Percentiles rank a stretch among this genome's conserved stretches.
Conservation (phyloP, 2,329 filamentous ascomycete species). For the Cercospora citrullina region DNA sequence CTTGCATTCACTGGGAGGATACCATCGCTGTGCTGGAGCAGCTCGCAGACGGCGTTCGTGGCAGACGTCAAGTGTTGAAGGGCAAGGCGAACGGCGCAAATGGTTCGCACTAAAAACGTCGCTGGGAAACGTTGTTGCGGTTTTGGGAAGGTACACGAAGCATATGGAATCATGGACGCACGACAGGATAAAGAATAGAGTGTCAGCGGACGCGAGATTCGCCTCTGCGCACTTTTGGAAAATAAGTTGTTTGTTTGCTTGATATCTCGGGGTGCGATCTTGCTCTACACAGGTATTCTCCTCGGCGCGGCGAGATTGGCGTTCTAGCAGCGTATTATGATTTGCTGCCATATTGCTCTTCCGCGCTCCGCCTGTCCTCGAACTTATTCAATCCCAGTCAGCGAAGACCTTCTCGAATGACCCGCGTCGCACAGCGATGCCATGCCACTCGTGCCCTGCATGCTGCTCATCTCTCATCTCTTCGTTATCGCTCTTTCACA, state of each 20-base stretch:
- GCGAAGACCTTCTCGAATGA: not conserved
- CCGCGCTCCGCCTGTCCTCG: not conserved
- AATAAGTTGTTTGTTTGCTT: not conserved
- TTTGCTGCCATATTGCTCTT: not conserved
- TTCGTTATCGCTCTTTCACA: not conserved
- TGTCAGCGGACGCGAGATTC: not conserved
- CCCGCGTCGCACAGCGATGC: not conserved
- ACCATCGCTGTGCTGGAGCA: conserved; percentile 81
- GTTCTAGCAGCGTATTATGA: not conserved
- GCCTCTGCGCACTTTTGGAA: not conserved
- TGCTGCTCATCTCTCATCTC: not conserved
- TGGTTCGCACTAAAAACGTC: conserved; percentile 20
- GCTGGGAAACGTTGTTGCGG: not conserved
- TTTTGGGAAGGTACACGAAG: not conserved
- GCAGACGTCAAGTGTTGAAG: conserved; percentile 58
- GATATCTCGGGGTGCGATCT: not conserved
- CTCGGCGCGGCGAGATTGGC: not conserved
- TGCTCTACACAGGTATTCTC: not conserved
- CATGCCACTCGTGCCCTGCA: not conserved
- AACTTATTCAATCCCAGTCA: not conserved
- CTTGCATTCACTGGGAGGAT: conserved; percentile 89
- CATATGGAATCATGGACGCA: not conserved
- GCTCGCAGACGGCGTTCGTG: conserved; percentile 78
- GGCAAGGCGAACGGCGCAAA: conserved; percentile 34
- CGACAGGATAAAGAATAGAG: not conserved